Percentiles rank a stretch among this genome's conserved stretches.
Evolutionary conservation across 768 basidiomycete species (phyloP).

Genomic region (Exidia glandulosa): DNA sequence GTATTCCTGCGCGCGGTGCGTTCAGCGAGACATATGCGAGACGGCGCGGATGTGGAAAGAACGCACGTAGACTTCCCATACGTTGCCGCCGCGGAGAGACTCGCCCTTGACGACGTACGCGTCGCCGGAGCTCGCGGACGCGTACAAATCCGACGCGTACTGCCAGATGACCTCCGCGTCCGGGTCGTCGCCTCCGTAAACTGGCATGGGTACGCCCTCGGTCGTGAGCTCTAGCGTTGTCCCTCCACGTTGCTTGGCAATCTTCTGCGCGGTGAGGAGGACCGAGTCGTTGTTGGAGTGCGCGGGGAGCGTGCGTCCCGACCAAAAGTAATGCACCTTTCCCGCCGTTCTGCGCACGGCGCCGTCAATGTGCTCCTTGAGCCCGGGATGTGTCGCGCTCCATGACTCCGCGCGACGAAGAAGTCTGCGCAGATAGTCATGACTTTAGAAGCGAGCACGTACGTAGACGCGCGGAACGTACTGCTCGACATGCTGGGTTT

Average conservation of each 20-base stretch:
- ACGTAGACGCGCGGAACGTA: not conserved
- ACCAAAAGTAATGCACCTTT: not conserved
- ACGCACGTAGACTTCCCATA: not conserved
- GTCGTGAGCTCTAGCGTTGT: not conserved
- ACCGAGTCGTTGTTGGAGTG: not conserved
- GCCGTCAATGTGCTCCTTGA: not conserved
- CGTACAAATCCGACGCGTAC: not conserved
- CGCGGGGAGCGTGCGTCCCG: not conserved
- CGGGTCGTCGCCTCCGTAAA: not conserved
- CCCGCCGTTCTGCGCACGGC: not conserved
- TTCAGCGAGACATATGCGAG: not conserved
- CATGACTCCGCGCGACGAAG: not conserved
- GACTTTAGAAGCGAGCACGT: not conserved
- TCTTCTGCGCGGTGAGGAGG: not conserved
- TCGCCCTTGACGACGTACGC: not conserved
- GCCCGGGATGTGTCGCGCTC: not conserved
- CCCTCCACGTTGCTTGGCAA: not conserved
- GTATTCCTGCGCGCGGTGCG: not conserved
- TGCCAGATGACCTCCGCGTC: not conserved
- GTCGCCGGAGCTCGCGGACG: not conserved
- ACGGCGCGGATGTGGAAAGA: not conserved
- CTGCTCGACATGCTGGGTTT: not conserved
- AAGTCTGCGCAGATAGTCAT: not conserved
- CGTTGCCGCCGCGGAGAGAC: not conserved
- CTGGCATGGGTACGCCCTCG: not conserved